phyloP scores from a whole-genome alignment of 2,329 filamentous ascomycete species.

The Plectosphaerella sp. region DNA sequence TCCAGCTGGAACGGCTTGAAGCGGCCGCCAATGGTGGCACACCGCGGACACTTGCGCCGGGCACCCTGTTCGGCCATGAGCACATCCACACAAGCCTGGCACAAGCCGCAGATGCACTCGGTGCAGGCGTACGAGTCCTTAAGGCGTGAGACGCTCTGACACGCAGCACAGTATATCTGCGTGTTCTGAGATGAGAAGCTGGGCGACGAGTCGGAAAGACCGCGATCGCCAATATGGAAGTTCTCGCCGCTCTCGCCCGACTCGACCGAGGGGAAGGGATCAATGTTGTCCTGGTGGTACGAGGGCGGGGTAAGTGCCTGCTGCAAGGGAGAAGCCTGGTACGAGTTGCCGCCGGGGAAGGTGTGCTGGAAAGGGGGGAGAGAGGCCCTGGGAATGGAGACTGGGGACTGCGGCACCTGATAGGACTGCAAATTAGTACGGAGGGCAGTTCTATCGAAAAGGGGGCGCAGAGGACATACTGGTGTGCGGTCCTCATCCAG shows the following conservation, averaged over 20 bases:
- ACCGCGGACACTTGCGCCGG: conserved; percentile 72
- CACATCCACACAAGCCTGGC: conserved; percentile 80
- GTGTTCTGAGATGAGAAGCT: conserved; percentile 70
- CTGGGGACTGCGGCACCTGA: conserved; percentile 61
- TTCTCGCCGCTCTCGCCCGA: conserved; percentile 68
- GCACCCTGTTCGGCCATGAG: conserved; percentile 73
- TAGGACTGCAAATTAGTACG: not conserved
- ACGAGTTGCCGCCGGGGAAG: conserved; percentile 51
- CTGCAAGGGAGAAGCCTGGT: conserved; percentile 86
- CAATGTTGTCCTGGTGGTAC: conserved; percentile 60
- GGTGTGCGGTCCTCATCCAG: conserved; percentile 87
- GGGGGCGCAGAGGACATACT: conserved; percentile 48
- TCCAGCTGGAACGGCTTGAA: conserved; percentile 86
- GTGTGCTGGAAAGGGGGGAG: conserved; percentile 55
- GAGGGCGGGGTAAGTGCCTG: conserved; percentile 83
- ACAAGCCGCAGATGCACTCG: conserved; percentile 92
- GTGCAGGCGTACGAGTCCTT: conserved; percentile 90
- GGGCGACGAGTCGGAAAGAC: conserved; percentile 66
- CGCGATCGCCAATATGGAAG: conserved; percentile 64
- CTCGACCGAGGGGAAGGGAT: conserved; percentile 88
- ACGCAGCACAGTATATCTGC: conserved; percentile 90
- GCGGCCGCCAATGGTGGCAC: conserved; percentile 71
- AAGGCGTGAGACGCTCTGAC: conserved; percentile 70
- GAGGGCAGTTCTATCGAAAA: not conserved
- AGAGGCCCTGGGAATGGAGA: conserved; percentile 59